Base-by-base conservation (phyloP, 371 early-diverging fungal genomes). In the Dipsacomyces acuminosporus region DNA sequence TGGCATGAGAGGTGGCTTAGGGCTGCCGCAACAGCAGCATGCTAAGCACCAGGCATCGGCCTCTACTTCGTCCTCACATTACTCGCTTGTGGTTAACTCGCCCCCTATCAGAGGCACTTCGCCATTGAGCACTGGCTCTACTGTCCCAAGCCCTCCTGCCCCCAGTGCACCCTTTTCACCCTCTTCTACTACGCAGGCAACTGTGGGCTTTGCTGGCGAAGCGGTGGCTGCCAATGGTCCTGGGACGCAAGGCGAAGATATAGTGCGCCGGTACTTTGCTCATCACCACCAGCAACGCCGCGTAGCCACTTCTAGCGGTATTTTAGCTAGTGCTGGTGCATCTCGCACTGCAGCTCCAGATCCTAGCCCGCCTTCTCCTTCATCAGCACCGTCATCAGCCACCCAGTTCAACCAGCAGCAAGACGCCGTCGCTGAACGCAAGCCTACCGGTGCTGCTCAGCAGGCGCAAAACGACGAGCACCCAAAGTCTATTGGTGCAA, bases 231-330 rank as follows among this genome's bases (percentile, higher is more conserved):
- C 47, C 2, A 11, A 20, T 11, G 30, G 30, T 30, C 7, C 7
- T 30, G 30, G 17, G 14, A n/a, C 38, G 23, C 58, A 59, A 40
- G 47, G 52, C 42, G 70, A 69, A 35, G 70, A 69, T 17, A 69
- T 69, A 49, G 70, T 69, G 35, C 70, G 70, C 53, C 54, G 48
- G 56, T 69, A 69, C 40, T 48, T 69, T 51, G 64, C 64, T 14
- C 59, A 51, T 9, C 70, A 63, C 51, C 45, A 55, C 11, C 58
- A 57, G 44, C 30, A 30, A 30, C 5, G 30, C 7, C 30, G 30
- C 11, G 30, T 30, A 7, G 30, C 11, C 30, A 30, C 30, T 30
- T 5, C 30, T 11, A 11, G 30, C 30, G 11, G 30, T 11, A 30
- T 5, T 11, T 5, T 30, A 5, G 11, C 7, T 11, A 5, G 30